Percentiles rank a stretch among this genome's conserved stretches.
Evolutionary conservation across 2,329 filamentous ascomycete species (phyloP).

Genomic region (Colletotrichum salicis): DNA sequence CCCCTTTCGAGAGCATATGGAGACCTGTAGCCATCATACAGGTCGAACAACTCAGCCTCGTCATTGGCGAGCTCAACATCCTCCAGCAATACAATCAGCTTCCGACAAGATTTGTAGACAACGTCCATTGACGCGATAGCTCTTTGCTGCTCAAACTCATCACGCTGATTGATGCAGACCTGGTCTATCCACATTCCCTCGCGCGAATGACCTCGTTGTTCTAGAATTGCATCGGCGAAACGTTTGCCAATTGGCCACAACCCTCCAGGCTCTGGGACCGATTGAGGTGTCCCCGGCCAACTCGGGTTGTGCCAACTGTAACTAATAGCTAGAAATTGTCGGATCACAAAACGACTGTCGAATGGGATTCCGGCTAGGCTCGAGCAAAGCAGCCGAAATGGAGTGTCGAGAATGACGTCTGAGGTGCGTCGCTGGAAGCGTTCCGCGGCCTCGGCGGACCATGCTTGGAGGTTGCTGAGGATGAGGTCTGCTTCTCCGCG

Average conservation of each 20-base stretch:
- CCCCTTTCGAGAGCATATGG: neutral
- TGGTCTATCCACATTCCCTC: slow-evolving; percentile 49
- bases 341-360: neutral
- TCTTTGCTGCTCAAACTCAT: slow-evolving; percentile 43
- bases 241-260: slow-evolving; percentile 16
- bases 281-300: slow-evolving; percentile 4
- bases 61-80: slow-evolving; percentile 15
- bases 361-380: neutral
- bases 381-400: slow-evolving; percentile 12
- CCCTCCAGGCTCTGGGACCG: neutral
- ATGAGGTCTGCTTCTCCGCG: slow-evolving; percentile 4
- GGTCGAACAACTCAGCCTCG: neutral
- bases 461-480: slow-evolving; percentile 4
- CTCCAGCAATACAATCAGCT: slow-evolving; percentile 17
- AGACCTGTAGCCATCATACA: neutral
- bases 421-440: slow-evolving; percentile 10
- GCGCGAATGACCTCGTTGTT: neutral
- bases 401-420: slow-evolving; percentile 10
- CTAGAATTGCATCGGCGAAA: slow-evolving; percentile 8
- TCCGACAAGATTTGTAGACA: slow-evolving; percentile 16
- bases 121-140: slow-evolving; percentile 23
- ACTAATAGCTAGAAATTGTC: slow-evolving; percentile 16
- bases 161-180: slow-evolving; percentile 52
- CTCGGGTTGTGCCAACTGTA: slow-evolving; percentile 18
- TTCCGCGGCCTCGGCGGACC: neutral